Base-by-base conservation (phyloP, 2,329 filamentous ascomycete genomes). In the Diaporthe citri region DNA sequence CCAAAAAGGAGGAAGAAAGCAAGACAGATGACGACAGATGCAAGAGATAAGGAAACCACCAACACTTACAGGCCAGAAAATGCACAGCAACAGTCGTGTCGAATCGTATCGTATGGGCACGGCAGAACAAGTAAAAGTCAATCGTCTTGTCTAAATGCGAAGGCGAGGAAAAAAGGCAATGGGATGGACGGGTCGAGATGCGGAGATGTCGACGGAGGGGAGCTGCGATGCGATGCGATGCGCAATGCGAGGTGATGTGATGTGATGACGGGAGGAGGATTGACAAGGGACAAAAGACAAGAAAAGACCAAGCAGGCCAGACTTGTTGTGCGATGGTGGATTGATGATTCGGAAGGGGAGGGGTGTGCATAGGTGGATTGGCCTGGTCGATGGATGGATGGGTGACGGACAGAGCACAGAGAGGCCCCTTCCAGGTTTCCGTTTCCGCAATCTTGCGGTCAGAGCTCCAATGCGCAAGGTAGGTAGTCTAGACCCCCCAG, bases 381-480 rank as follows among this genome's bases (percentile, higher is more conserved):
- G 34, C n/a, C 12, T 20, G 55, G 8, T 20, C 8, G 25, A 31
- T 52, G 41, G 41, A 31, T 52, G 41, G 41, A 43, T 43, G 51
- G n/a, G 25, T 10, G 51, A 55, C 55, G 31, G 55, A 34, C 55
- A 62, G 36, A 43, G 34, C 34, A 62, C 57, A 43, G 57, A 62
- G 36, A 43, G 57, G 36, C 7, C 60, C 34, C 34, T 66, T 66
- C 46, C 62, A 66, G 22, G 22, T 67, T 67, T 28, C 64, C 34
- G n/a, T 55, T 69, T 55, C 64, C 48, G n/a, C 64, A 69, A 69
- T 69, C 64, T 69, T 69, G 64, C 64, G 64, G 64, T 69, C 64
- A 69, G 64, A 69, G 64, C 64, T 69, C 34, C 46, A 39, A 7
- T 52, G 22, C 31, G 34, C n/a, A 51, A 39, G 64, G 48, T 43